phyloP scores from a whole-genome alignment of 2,329 filamentous ascomycete genomes.

The Albophoma yamanashiensis region DNA sequence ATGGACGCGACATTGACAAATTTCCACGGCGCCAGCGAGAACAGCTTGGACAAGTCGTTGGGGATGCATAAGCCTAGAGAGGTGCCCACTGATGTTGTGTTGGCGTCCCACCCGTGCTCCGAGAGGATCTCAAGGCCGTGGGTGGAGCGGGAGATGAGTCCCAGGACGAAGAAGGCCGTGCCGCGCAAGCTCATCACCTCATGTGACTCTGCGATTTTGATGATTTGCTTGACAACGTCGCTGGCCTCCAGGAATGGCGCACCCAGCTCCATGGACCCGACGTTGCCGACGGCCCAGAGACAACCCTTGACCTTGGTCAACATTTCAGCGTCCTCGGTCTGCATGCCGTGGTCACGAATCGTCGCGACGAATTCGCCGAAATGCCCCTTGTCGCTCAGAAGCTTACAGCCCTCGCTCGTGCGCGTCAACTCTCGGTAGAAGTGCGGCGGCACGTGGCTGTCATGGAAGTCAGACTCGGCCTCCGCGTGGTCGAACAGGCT shows the following conservation, averaged over 20 bases:
- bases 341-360: constrained; percentile 78
- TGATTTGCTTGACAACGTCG: constrained; percentile 78
- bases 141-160: constrained; percentile 80
- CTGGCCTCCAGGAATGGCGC: constrained; percentile 86
- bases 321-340: constrained; percentile 73
- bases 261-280: constrained; percentile 95
- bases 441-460: constrained; percentile 76
- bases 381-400: constrained; percentile 86
- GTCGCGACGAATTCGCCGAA: constrained; percentile 89
- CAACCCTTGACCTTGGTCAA: constrained; percentile 94
- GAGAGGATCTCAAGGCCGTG: constrained; percentile 88
- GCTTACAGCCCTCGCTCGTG: constrained; percentile 81
- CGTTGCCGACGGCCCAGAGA: constrained; percentile 95
- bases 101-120: constrained; percentile 87
- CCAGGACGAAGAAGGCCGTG: constrained; percentile 92
- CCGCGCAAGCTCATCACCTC: constrained; percentile 88
- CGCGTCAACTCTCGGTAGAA: constrained; percentile 94
- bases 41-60: constrained; percentile 63
- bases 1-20: constrained; percentile 38
- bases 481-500: constrained; percentile 50
- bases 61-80: constrained; percentile 86
- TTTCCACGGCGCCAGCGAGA: constrained; percentile 56
- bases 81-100: constrained; percentile 70
- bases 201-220: constrained; percentile 78
- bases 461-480: constrained; percentile 45